Base-by-base conservation (phyloP, 2,329 filamentous ascomycete genomes). In the Fusarium burgessii region DNA sequence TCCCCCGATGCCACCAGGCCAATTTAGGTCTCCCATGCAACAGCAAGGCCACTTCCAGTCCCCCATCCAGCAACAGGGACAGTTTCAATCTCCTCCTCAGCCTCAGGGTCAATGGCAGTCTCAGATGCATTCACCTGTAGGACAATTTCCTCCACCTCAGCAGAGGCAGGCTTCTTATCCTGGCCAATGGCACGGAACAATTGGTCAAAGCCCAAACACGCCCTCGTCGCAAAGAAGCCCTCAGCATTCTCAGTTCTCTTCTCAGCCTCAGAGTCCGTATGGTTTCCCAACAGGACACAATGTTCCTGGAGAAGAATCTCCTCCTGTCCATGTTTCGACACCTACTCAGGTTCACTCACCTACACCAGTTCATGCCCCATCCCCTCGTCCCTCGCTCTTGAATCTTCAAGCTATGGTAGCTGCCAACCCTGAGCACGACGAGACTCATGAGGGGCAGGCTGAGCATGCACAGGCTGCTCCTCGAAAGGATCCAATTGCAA, bases 101-200 rank as follows among this genome's bases (percentile, higher is more conserved):
- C 43, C 57, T 27, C 68, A 46, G 12, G 42, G 63, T 17, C 71
- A 65, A 35, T 68, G 69, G 54, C 73, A 74, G 40, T 54, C 58
- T n/a, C 67, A 66, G 27, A 55, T 55, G 25, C 62, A 60, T 17
- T 40, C 45, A 12, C 55, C 59, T 25, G 50, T 23, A 13, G 81
- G 82, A 47, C 81, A 77, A 32, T 84, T 84, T 40, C 80, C 73
- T 6, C 72, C 74, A 15, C 79, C 84, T 2, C 80, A 82, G 3
- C 82, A 83, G 38, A 82, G 82, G 1, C 71, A 65, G 29, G 76
- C 78, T 15, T 84, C 84, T 46, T 61, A 68, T 10, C 70, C 79
- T 17, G 81, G 82, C 7, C 80, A 81, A 49, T 80, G 79, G 32
- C 81, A 82, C 50, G 81, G 79, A 23, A 71, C 62, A 15, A 52